phyloP scores from a whole-genome alignment of 805 yeast genomes.

The Candida argentea region DNA sequence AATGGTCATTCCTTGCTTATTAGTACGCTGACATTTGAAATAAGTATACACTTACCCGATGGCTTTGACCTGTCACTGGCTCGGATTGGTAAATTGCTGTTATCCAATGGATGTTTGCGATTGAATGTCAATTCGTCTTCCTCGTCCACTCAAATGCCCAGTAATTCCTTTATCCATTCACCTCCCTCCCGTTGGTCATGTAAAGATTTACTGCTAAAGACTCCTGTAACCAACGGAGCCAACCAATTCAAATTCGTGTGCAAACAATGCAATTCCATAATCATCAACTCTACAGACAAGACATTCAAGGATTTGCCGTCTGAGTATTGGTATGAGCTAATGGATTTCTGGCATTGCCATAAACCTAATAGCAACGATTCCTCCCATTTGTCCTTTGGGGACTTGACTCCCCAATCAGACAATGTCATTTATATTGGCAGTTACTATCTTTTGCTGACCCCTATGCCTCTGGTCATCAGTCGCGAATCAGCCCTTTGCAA shows the following conservation, averaged over 20 bases:
- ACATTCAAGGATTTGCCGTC: conserved; percentile 67
- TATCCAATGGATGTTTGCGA: no score
- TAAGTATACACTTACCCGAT: not conserved
- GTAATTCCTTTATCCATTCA: not conserved
- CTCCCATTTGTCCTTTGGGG: conserved; percentile 21
- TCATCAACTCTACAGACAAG: conserved; percentile 23
- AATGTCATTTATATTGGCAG: conserved; percentile 43
- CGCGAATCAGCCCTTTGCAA: conserved; percentile 20
- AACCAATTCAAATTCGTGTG: conserved; percentile 24
- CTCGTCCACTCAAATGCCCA: no score
- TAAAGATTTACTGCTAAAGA: conserved; percentile 26
- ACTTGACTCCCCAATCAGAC: conserved; percentile 31
- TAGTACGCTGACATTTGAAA: not conserved
- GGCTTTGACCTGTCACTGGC: conserved; percentile 1
- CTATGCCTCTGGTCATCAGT: conserved; percentile 3
- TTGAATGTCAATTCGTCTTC: no score
- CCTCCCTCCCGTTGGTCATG: conserved; percentile 33
- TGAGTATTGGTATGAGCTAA: conserved; percentile 86
- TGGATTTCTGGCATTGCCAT: conserved; percentile 98
- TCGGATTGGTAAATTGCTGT: no score
- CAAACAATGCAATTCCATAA: conserved; percentile 13
- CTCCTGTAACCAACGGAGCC: conserved; percentile 12
- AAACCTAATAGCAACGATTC: conserved; percentile 39
- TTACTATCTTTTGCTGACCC: conserved; percentile 34
- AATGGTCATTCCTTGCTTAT: not conserved